Conservation (phyloP, 225 moss, liverwort and hornwort species). For the Takakia lepidozioides region DNA sequence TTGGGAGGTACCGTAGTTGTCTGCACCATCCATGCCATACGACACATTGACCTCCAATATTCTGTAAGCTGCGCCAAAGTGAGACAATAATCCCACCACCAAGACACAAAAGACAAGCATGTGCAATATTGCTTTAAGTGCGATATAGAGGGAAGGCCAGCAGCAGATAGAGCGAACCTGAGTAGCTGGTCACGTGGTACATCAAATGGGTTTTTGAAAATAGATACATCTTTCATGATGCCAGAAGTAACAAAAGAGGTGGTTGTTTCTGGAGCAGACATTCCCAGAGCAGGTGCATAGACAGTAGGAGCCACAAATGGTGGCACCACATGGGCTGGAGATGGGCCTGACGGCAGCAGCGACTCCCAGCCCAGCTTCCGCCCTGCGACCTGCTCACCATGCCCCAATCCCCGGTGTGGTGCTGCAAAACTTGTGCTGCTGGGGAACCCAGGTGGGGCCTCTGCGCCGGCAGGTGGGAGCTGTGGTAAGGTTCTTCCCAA, state of each 20-base stretch:
- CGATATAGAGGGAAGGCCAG: neutral
- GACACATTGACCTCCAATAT: too few relatives aligned
- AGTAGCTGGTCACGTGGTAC: constrained; percentile 84
- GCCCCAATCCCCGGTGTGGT: constrained; percentile 62
- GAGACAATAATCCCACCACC: too few relatives aligned
- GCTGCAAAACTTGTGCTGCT: constrained; percentile 13
- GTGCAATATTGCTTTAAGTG: too few relatives aligned
- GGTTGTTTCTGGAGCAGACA: constrained; percentile 39
- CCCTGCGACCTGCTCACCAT: constrained; percentile 65
- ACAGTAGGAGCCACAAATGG: constrained; percentile 21
- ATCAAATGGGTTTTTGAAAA: constrained; percentile 94
- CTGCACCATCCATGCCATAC: too few relatives aligned
- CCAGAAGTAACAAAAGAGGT: constrained; percentile 40
- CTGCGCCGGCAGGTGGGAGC: constrained; percentile 34
- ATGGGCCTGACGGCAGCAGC: constrained; percentile 40
- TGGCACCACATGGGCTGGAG: constrained; percentile 24
- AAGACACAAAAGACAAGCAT: neutral
- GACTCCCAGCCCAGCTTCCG: constrained; percentile 50
- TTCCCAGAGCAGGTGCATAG: constrained; percentile 26
- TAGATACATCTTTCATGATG: constrained; percentile 71
- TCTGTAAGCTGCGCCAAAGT: too few relatives aligned
- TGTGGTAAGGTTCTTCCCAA: constrained; percentile 31
- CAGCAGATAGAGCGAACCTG: constrained; percentile 31
- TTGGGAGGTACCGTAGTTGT: constrained; percentile 82
- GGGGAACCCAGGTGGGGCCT: constrained; percentile 82